Evolutionary conservation across 148 eudicot species (phyloP).

Genomic region (Selenicereus undatus): DNA sequence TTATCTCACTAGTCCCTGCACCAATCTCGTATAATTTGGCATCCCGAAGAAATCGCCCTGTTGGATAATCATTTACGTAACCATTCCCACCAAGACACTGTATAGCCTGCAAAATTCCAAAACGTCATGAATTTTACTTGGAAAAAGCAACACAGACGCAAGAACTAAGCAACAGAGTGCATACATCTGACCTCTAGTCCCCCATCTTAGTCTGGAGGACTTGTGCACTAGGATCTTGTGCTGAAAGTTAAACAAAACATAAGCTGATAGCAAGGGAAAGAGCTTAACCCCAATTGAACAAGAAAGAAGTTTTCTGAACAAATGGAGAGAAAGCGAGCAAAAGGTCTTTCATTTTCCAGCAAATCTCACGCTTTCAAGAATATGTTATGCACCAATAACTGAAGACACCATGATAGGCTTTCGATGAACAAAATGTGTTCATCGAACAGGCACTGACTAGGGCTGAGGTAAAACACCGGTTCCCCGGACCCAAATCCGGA

Average conservation of each 20-base stretch:
- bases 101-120: constrained; percentile 58
- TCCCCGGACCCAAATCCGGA: no score
- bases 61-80: constrained; percentile 88
- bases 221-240: neutral
- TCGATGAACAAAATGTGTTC: no score
- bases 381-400: no score
- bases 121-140: neutral
- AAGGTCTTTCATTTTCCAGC: neutral
- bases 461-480: no score
- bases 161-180: neutral
- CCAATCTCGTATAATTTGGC: constrained; percentile 96
- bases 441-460: no score
- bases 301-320: neutral
- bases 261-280: neutral
- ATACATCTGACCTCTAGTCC: neutral
- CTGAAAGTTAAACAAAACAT: no score
- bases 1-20: constrained; percentile 96
- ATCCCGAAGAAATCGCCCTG: constrained; percentile 94
- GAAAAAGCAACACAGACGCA: neutral
- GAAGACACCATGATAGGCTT: no score
- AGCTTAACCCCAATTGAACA: neutral
- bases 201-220: neutral
- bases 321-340: neutral
- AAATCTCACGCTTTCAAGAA: no score
- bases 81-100: constrained; percentile 98